Conservation (phyloP, 768 basidiomycete genomes). For the Mycena alexandri region DNA sequence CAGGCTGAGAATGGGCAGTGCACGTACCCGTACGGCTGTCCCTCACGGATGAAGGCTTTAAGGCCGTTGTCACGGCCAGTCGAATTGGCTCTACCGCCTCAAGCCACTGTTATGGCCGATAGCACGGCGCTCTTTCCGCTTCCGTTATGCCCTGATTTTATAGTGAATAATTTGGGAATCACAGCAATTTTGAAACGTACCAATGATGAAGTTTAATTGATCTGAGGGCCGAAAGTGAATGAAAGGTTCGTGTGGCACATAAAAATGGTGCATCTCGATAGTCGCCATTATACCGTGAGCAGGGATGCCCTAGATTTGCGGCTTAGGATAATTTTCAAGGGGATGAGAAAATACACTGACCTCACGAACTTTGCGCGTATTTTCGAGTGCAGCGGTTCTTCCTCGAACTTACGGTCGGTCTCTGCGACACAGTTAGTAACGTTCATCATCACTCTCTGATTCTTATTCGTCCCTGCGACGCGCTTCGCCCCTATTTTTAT, state of each 20-base stretch:
- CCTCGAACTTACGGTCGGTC: slow-evolving; percentile 77
- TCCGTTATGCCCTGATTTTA: slow-evolving; percentile 37
- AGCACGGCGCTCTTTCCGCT: slow-evolving; percentile 93
- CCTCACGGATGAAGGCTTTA: slow-evolving; percentile 88
- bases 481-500: slow-evolving; percentile 41
- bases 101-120: slow-evolving; percentile 91
- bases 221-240: slow-evolving; percentile 90
- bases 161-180: slow-evolving; percentile 12
- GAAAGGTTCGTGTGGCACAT: slow-evolving; percentile 93
- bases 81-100: slow-evolving; percentile 91
- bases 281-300: slow-evolving; percentile 90
- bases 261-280: slow-evolving; percentile 91
- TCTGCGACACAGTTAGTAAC: slow-evolving; percentile 62
- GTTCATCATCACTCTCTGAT: slow-evolving; percentile 46
- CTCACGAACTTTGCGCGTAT: slow-evolving; percentile 59
- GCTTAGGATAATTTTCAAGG: not conserved
- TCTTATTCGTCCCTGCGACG: slow-evolving; percentile 48
- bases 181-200: slow-evolving; percentile 52
- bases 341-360: slow-evolving; percentile 47
- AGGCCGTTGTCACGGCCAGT: slow-evolving; percentile 93
- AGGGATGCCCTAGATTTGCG: slow-evolving; percentile 72
- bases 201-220: slow-evolving; percentile 99
- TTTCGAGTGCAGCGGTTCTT: slow-evolving; percentile 65
- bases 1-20: no score
- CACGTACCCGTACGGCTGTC: slow-evolving; percentile 82